These are phyloP conservation scores for Kandelia obovata DNA, from an alignment of 345 rosid genomes.

Conservation along the genomic window DNA sequence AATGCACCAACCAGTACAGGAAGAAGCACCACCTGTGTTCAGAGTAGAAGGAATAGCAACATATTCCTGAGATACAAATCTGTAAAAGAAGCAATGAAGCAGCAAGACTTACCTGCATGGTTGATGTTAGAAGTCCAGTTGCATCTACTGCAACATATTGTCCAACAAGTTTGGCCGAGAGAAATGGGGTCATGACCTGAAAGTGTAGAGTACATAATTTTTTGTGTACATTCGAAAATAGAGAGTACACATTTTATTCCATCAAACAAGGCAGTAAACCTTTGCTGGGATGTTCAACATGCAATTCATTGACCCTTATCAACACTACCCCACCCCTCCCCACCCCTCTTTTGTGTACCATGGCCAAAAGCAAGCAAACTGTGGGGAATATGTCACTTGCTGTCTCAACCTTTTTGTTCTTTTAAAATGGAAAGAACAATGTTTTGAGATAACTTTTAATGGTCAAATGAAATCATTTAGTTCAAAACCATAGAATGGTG, in stretches of 20 bases:
- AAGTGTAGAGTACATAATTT: not conserved
- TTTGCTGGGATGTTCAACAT: not conserved
- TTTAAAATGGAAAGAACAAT: not conserved
- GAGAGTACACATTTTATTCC: not conserved
- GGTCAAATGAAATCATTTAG: not conserved
- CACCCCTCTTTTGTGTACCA: not conserved
- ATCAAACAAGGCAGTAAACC: not conserved
- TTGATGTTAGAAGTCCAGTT: constrained; percentile 57
- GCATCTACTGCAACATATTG: constrained; percentile 88
- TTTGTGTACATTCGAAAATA: not conserved
- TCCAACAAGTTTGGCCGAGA: constrained; percentile 79
- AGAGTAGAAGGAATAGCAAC: not conserved
- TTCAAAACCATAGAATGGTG: not conserved
- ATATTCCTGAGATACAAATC: not conserved
- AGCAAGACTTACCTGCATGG: constrained; percentile 57
- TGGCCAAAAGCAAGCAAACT: not conserved
- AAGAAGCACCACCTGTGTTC: constrained; percentile 73
- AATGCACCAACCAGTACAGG: constrained; percentile 83
- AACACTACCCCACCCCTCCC: not conserved
- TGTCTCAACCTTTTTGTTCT: not conserved
- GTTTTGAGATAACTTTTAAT: not conserved
- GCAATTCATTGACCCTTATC: constrained; percentile 2
- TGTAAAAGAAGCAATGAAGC: not conserved
- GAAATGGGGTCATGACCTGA: constrained; percentile 87
- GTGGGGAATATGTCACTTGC: not conserved